Percentiles rank a stretch among this genome's conserved stretches.
Evolutionary conservation across 352 stramenopile species (phyloP).

Genomic region (Globisporangium spinosum): DNA sequence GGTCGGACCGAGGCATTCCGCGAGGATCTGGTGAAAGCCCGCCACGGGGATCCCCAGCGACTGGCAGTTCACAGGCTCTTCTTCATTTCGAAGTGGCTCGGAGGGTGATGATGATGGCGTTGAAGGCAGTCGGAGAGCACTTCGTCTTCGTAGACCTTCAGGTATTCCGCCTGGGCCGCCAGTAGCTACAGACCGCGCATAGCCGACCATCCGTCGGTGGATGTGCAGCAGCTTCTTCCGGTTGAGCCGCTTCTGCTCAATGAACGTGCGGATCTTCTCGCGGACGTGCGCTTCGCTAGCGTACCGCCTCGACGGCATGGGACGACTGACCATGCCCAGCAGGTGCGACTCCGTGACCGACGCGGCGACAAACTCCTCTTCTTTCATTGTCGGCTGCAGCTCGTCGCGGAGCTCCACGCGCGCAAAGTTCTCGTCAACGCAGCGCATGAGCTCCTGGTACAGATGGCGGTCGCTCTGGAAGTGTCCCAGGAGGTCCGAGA

Average conservation of each 20-base stretch:
- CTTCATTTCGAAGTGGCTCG: neutral
- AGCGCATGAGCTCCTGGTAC: constrained; percentile 43
- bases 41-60: constrained; percentile 17
- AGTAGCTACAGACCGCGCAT: neutral
- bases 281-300: constrained; percentile 29
- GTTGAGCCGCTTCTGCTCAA: constrained; percentile 22
- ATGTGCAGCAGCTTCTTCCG: constrained; percentile 29
- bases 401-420: constrained; percentile 35
- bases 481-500: constrained; percentile 40
- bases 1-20: constrained; percentile 10
- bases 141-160: neutral
- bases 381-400: constrained; percentile 25
- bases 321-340: constrained; percentile 35
- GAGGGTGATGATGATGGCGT: neutral
- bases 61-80: neutral
- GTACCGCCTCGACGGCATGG: constrained; percentile 26
- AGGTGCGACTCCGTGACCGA: constrained; percentile 35
- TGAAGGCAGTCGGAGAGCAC: neutral
- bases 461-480: constrained; percentile 44
- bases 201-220: constrained; percentile 21
- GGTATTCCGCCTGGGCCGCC: neutral
- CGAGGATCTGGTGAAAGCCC: constrained; percentile 23
- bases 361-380: constrained; percentile 39
- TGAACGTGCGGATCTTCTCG: constrained; percentile 30
- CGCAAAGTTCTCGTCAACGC: constrained; percentile 47